These are phyloP conservation scores for Dinochytrium kinnereticum DNA, from an alignment of 371 early-diverging fungal genomes.

Conservation along the genomic window DNA sequence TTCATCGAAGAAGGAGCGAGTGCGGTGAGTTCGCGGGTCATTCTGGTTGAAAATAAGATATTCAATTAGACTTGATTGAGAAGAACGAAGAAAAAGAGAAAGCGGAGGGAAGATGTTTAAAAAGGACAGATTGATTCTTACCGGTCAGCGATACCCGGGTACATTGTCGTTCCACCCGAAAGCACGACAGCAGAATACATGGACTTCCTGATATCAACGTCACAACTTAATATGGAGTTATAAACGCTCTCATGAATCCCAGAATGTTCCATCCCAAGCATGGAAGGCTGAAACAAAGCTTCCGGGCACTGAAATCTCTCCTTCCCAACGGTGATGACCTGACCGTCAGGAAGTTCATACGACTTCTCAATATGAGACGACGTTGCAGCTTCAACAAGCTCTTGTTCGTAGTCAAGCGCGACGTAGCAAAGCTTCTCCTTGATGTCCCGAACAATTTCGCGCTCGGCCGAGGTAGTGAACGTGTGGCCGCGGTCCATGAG, in stretches of 20 bases:
- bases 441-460: slow-evolving; percentile 68
- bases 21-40: slow-evolving; percentile 51
- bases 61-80: slow-evolving; percentile 57
- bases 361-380: slow-evolving; percentile 52
- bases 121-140: no score
- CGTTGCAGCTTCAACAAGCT: slow-evolving; percentile 49
- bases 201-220: slow-evolving; percentile 67
- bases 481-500: slow-evolving; percentile 63
- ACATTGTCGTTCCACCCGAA: slow-evolving; percentile 65
- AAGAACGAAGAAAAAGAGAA: slow-evolving; percentile 16
- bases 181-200: slow-evolving; percentile 66
- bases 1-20: slow-evolving; percentile 59
- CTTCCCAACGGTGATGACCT: slow-evolving; percentile 60
- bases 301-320: slow-evolving; percentile 79
- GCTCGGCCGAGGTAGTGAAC: slow-evolving; percentile 67
- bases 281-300: slow-evolving; percentile 95
- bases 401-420: slow-evolving; percentile 61
- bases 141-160: slow-evolving; percentile 46
- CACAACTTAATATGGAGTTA: slow-evolving; percentile 67
- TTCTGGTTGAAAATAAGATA: slow-evolving; percentile 26
- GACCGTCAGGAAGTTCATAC: slow-evolving; percentile 68
- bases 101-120: slow-evolving; percentile 7
- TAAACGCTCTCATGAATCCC: slow-evolving; percentile 65
- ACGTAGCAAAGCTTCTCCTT: slow-evolving; percentile 72
- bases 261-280: slow-evolving; percentile 87